Evolutionary conservation across 2,329 filamentous ascomycete species (phyloP).

Genomic region (Neodidymelliopsis sp.): DNA sequence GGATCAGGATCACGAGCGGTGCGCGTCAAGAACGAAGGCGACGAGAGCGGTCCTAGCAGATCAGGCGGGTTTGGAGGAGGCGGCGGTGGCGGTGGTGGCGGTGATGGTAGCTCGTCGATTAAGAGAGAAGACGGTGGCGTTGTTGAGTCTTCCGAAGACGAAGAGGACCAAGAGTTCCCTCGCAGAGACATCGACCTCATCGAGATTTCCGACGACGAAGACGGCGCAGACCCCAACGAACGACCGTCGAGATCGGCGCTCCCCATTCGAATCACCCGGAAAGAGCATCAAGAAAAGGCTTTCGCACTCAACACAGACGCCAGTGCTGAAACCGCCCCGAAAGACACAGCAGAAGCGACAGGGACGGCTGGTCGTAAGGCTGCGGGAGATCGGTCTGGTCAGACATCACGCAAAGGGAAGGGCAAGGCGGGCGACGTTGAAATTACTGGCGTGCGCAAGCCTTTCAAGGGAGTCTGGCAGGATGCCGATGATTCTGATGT

Average conservation of each 20-base stretch:
- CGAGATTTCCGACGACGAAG: conserved; percentile 64
- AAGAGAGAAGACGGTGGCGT: conserved; percentile 50
- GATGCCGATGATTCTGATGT: conserved; percentile 49
- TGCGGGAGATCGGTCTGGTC: conserved; percentile 25
- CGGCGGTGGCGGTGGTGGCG: conserved; percentile 20
- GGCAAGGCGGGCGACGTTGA: conserved; percentile 55
- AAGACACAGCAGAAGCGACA: conserved; percentile 45
- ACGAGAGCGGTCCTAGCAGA: conserved; percentile 29
- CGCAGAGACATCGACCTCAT: conserved; percentile 66
- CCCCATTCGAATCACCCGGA: conserved; percentile 64
- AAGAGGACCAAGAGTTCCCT: conserved; percentile 53
- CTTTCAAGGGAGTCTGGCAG: conserved; percentile 56
- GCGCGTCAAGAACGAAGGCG: conserved; percentile 43
- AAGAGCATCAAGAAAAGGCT: conserved; percentile 62
- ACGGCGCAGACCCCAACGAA: conserved; percentile 39
- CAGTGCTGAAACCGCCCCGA: conserved; percentile 55
- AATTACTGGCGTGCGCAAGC: conserved; percentile 51
- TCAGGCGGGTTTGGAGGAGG: conserved; percentile 22
- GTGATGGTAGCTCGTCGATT: conserved; percentile 24
- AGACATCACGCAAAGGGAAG: conserved; percentile 44
- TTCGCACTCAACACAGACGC: conserved; percentile 63
- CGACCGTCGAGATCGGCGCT: conserved; percentile 35
- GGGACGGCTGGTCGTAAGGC: conserved; percentile 40
- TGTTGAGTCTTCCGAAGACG: conserved; percentile 60
- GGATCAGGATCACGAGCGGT: conserved; percentile 42